Conservation (phyloP, 1,284 basidiomycete species). For the Apiotrichum sp. region DNA sequence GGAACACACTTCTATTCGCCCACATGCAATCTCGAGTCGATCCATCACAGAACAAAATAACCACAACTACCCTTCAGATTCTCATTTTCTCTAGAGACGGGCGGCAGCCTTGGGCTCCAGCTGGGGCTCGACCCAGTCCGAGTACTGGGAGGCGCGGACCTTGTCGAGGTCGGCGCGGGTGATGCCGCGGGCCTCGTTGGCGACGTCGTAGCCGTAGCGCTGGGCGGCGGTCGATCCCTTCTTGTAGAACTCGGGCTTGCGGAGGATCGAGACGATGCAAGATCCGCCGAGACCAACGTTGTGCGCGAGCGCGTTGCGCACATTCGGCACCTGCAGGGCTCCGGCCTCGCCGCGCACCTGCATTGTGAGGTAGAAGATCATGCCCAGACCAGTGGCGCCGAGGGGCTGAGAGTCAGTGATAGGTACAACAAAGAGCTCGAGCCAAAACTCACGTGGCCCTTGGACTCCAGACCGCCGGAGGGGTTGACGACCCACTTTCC, state of each 20-base stretch:
- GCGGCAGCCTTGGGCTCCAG: not conserved
- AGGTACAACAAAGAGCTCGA: too few relatives aligned
- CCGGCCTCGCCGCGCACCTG: slow-evolving; percentile 18
- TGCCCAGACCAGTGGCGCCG: slow-evolving; percentile 19
- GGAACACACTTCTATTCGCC: too few relatives aligned
- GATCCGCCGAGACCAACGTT: slow-evolving; percentile 20
- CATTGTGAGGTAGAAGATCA: slow-evolving; percentile 22
- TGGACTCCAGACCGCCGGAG: slow-evolving; percentile 18
- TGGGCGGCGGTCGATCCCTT: slow-evolving; percentile 8
- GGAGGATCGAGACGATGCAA: slow-evolving; percentile 16
- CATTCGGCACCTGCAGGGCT: slow-evolving; percentile 16
- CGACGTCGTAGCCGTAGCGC: slow-evolving; percentile 15
- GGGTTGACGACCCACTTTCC: slow-evolving; percentile 22
- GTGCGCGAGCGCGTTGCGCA: slow-evolving; percentile 15
- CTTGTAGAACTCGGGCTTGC: slow-evolving; percentile 13
- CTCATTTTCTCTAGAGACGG: not conserved
- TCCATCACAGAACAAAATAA: too few relatives aligned
- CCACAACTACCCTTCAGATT: not conserved
- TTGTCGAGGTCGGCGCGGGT: slow-evolving; percentile 12
- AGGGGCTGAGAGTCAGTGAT: slow-evolving; percentile 2
- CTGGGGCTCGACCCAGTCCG: slow-evolving; percentile 6
- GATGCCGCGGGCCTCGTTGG: slow-evolving; percentile 14
- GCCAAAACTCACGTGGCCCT: slow-evolving; percentile 10
- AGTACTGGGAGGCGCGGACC: slow-evolving; percentile 12
- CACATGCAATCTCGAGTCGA: too few relatives aligned